Conservation (phyloP, 2,329 filamentous ascomycete genomes). For the Monosporascus cannonballus region DNA sequence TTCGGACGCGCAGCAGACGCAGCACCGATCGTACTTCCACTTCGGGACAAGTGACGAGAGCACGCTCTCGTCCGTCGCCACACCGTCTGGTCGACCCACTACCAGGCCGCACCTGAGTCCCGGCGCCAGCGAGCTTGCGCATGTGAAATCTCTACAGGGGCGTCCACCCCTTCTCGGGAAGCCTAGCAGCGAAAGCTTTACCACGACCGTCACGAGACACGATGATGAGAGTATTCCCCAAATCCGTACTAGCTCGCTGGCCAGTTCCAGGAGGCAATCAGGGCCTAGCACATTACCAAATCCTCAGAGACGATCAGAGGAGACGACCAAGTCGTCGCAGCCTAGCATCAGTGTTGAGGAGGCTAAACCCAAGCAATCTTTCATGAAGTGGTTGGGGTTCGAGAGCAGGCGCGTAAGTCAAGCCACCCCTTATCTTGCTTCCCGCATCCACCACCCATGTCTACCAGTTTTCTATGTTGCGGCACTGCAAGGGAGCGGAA, state of each 20-base stretch:
- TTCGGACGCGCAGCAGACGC: background rate
- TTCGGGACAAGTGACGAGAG: background rate
- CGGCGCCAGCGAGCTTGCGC: background rate
- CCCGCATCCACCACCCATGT: background rate
- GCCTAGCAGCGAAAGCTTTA: background rate
- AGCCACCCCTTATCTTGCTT: background rate
- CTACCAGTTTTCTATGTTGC: background rate
- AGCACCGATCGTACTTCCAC: background rate
- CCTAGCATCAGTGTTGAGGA: background rate
- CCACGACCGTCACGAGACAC: background rate
- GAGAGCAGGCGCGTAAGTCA: constrained; percentile 8
- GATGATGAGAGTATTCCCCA: background rate
- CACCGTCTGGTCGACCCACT: background rate
- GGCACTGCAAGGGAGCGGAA: background rate
- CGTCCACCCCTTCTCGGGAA: background rate
- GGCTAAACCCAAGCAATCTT: constrained; percentile 8
- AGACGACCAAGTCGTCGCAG: background rate
- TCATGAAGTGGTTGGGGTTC: constrained; percentile 9
- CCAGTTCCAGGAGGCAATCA: background rate
- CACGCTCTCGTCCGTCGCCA: background rate
- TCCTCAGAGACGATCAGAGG: background rate
- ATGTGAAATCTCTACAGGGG: background rate
- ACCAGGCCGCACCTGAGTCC: background rate
- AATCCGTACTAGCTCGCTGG: background rate
- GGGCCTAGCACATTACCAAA: background rate